Evolutionary conservation across 2,329 filamentous ascomycete species (phyloP).

Genomic region (Apiospora malaysiana): DNA sequence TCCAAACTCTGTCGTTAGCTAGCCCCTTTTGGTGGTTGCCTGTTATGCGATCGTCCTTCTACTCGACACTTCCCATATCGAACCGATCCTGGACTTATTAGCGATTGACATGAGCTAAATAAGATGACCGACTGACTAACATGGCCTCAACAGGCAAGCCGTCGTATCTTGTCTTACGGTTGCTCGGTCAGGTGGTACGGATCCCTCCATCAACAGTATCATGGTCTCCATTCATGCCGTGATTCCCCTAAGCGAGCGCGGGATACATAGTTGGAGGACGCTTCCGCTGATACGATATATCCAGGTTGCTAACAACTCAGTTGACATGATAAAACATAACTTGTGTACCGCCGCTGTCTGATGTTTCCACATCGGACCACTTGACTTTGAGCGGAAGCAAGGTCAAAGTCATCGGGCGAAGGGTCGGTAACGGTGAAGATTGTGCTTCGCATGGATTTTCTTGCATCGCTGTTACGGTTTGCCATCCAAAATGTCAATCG

Average conservation of each 20-base stretch:
- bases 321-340: neutral
- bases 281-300: no score
- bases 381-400: neutral
- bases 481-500: neutral
- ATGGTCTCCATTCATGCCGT: neutral
- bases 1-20: neutral
- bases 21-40: neutral
- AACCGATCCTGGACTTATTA: neutral
- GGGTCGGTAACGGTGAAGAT: neutral
- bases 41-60: neutral
- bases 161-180: neutral
- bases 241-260: neutral
- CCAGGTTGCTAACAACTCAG: neutral
- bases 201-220: neutral
- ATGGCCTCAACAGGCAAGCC: neutral
- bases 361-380: neutral
- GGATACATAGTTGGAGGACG: neutral
- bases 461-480: neutral
- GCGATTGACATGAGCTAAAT: neutral
- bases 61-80: neutral
- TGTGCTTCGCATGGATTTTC: neutral
- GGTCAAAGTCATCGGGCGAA: neutral
- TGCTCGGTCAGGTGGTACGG: slow-evolving; percentile 1
- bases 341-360: neutral
- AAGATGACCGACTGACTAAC: neutral